Percentiles rank a stretch among this genome's conserved stretches.
phyloP scores from a whole-genome alignment of 495 filamentous ascomycete species.

The Tuber borchii region DNA sequence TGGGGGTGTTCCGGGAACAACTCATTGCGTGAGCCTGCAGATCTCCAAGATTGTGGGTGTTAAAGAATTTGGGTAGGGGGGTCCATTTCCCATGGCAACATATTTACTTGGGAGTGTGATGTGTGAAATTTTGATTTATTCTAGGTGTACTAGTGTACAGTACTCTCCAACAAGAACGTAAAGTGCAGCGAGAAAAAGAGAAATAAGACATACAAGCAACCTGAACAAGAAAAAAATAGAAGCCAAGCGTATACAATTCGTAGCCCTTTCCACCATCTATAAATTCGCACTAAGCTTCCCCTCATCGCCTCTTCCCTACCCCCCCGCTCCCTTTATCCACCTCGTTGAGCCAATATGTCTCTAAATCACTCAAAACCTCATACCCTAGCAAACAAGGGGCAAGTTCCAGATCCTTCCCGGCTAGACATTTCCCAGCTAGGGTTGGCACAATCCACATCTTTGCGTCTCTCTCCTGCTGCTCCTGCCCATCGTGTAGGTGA shows the following conservation, averaged over 20 bases:
- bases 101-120: background rate
- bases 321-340: background rate
- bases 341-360: background rate
- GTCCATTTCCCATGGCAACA: background rate
- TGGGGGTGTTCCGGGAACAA: background rate
- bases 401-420: slow-evolving; percentile 50
- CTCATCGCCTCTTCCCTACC: background rate
- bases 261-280: too few relatives aligned
- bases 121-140: background rate
- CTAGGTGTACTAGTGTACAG: too few relatives aligned
- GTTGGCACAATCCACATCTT: slow-evolving; percentile 21
- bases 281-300: background rate
- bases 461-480: too few relatives aligned
- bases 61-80: background rate
- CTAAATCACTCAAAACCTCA: slow-evolving; percentile 47
- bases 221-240: background rate
- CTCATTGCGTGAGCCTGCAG: background rate
- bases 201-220: background rate
- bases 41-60: background rate
- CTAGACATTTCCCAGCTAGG: slow-evolving; percentile 46
- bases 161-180: too few relatives aligned
- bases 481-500: slow-evolving; percentile 42
- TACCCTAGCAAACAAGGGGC: slow-evolving; percentile 49
- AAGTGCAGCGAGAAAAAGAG: background rate
- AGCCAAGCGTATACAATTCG: too few relatives aligned